A percentile compares a stretch with the other conserved stretches of the same genome.
Conservation (phyloP, 108 stramenopile species). For the Conticribra guillardii region DNA sequence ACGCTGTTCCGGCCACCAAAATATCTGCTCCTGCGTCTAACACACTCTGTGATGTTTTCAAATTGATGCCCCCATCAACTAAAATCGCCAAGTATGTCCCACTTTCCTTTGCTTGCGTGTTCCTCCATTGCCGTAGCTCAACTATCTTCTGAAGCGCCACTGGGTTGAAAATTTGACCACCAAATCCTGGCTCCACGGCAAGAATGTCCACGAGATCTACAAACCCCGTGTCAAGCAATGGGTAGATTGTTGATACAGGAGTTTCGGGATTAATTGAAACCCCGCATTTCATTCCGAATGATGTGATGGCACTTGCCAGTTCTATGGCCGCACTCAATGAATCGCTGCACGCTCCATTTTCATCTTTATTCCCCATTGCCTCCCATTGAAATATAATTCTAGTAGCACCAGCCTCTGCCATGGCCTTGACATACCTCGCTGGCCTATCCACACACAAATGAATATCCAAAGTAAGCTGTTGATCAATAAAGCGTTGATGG, state of each 20-base stretch:
- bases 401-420: constrained; percentile 75
- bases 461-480: constrained; percentile 57
- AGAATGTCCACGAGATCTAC: constrained; percentile 72
- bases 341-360: too few species aligned
- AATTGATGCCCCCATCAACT: constrained; percentile 86
- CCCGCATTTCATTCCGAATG: constrained; percentile 65
- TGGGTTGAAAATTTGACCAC: constrained; percentile 63
- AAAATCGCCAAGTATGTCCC: constrained; percentile 51
- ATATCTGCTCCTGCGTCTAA: constrained; percentile 67
- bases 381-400: constrained; percentile 83
- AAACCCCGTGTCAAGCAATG: constrained; percentile 69
- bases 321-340: constrained; percentile 37
- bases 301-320: constrained; percentile 54
- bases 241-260: constrained; percentile 43
- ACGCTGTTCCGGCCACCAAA: constrained; percentile 66
- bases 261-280: constrained; percentile 78
- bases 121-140: constrained; percentile 41
- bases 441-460: constrained; percentile 85
- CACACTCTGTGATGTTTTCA: constrained; percentile 45
- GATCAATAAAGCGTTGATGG: constrained; percentile 43
- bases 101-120: background rate
- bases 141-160: constrained; percentile 43
- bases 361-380: constrained; percentile 53
- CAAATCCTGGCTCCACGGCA: constrained; percentile 71
- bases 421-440: constrained; percentile 56